Conservation (phyloP, 106 monocot genomes). For the Triglochin maritima region DNA sequence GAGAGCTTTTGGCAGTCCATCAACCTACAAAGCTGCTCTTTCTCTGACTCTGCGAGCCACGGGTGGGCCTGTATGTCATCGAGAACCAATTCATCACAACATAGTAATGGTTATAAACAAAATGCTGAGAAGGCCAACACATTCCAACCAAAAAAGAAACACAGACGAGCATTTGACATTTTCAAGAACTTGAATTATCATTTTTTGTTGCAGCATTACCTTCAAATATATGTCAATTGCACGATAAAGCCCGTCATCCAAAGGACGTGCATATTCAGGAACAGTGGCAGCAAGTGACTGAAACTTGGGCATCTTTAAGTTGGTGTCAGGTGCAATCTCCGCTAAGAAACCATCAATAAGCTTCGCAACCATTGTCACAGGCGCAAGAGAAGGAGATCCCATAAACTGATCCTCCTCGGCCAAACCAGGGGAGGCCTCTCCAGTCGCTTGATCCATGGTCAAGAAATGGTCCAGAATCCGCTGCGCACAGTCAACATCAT, state of each 20-base stretch:
- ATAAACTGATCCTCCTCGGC: conserved; percentile 18
- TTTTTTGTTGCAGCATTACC: conserved; percentile 16
- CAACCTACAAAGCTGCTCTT: conserved; percentile 53
- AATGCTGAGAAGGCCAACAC: not conserved
- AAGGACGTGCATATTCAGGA: conserved; percentile 39
- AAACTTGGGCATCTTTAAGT: conserved; percentile 40
- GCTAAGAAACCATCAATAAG: conserved; percentile 59
- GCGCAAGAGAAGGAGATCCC: conserved; percentile 11
- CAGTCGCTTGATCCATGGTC: conserved; percentile 5
- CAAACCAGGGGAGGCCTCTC: conserved; percentile 23
- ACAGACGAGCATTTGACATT: not conserved
- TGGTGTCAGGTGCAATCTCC: conserved; percentile 47
- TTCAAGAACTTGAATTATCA: too few species aligned
- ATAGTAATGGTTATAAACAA: not conserved
- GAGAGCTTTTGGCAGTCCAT: conserved; percentile 85
- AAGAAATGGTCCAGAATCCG: conserved; percentile 43
- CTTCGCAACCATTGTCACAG: conserved; percentile 47
- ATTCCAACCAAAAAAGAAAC: not conserved
- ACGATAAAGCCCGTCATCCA: conserved; percentile 47
- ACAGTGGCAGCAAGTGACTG: conserved; percentile 31
- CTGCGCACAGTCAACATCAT: conserved; percentile 62
- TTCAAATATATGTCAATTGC: conserved; percentile 61
- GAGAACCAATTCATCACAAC: not conserved
- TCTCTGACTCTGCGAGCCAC: conserved; percentile 37
- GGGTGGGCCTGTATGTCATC: conserved; percentile 47